phyloP scores from a whole-genome alignment of 495 filamentous ascomycete genomes.

The Penicillium antarcticum region DNA sequence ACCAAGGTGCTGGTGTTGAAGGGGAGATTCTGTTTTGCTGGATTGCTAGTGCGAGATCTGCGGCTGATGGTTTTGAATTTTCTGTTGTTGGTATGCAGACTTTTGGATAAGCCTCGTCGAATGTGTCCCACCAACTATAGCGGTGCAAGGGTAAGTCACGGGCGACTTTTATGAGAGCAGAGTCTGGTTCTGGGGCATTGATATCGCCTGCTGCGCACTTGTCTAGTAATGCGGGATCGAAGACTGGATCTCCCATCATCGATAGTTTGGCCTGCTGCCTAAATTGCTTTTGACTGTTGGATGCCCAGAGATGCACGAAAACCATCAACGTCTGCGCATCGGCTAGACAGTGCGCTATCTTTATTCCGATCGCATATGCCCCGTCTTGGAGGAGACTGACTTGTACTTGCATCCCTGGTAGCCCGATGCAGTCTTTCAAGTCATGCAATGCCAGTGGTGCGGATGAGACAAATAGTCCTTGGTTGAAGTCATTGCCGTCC shows the following conservation, averaged over 20 bases:
- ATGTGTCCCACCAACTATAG: constrained; percentile 31
- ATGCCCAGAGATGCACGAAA: constrained; percentile 47
- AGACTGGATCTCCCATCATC: constrained; percentile 10
- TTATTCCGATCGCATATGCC: constrained; percentile 39
- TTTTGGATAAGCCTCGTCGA: background rate
- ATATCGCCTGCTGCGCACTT: constrained; percentile 26
- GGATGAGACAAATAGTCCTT: background rate
- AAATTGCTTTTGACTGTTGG: constrained; percentile 14
- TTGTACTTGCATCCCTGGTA: constrained; percentile 35
- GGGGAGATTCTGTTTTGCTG: constrained; percentile 5
- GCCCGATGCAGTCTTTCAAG: constrained; percentile 1
- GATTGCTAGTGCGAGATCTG: constrained; percentile 3
- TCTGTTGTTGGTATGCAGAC: background rate
- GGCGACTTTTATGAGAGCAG: constrained; percentile 7
- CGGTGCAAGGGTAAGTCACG: constrained; percentile 24
- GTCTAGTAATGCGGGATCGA: constrained; percentile 29
- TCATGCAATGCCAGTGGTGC: background rate
- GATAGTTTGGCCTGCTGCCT: background rate
- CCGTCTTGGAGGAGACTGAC: constrained; percentile 38
- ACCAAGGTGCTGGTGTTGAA: constrained; percentile 22
- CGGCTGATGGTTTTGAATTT: constrained; percentile 1
- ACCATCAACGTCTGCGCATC: constrained; percentile 45
- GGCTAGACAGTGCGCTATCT: constrained; percentile 43
- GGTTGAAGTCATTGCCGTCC: constrained; percentile 8
- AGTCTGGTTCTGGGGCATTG: constrained; percentile 18